Base-by-base conservation (phyloP, 805 yeast species). In the Ogataea trehaloabstinens region DNA sequence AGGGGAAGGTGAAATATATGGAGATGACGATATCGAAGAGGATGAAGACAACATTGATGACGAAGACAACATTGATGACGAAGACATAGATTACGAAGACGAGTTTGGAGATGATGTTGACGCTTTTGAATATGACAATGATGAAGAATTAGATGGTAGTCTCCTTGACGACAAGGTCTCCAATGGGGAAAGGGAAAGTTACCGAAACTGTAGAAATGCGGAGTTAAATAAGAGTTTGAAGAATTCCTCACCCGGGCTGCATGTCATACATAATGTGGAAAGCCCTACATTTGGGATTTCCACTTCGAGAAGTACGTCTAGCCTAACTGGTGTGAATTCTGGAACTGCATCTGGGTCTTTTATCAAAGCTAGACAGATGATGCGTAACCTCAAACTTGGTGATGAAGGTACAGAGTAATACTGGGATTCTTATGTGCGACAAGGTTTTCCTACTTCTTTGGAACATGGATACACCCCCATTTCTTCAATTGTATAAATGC, bases 31-130 rank as follows among this genome's bases (percentile, higher is more conserved):
- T 13, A 57, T 54, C 10, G 60, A 58, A 6, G 60, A 55, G 17
- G 61, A 58, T 5, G 64, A 60, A 11, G 67, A 62, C 18, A 61
- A 53, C 7, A 58, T 56, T 15, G 60, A 46, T n/a, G 53, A 46
- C 4, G 58, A 56, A 20, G 58, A 55, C n/a, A 58, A 52, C 5
- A 56, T 55, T 15, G 60, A 46, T 15, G 56, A 45, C 11, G 22
- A 6, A 11, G 34, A 39, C 5, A 16, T 20, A 7, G 44, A 40
- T 7, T 67, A 62, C 18, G 62, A 53, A 6, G 58, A 56, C 13
- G 60, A 46, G 13, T 53, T 46, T 4, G 58, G 56, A 20, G 58
- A 55, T 13, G 59, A 52, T 5, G 56, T 55, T 15, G 60, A 46
- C 16, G 56, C 44, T 8, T 22, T 11, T n/a, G 34, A 39, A 6